A percentile compares a stretch with the other conserved stretches of the same genome.
Conservation (phyloP, 371 early-diverging fungal genomes). For the Syncephalis fuscata region DNA sequence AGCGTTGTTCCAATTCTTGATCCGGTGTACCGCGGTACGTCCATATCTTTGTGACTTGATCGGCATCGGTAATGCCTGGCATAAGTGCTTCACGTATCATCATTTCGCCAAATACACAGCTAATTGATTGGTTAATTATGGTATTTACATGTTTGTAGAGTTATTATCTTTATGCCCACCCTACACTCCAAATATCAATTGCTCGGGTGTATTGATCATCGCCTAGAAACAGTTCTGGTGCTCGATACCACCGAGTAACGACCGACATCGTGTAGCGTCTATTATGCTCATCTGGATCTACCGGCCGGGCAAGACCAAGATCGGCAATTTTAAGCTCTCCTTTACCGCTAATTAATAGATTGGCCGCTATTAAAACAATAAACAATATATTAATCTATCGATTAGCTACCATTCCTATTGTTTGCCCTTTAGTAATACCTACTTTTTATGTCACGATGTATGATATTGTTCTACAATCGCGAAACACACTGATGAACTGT, state of each 20-base stretch:
- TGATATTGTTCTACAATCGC: slow-evolving; percentile 54
- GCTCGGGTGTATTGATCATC: slow-evolving; percentile 64
- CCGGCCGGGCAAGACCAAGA: slow-evolving; percentile 74
- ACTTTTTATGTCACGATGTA: slow-evolving; percentile 80
- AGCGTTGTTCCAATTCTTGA: slow-evolving; percentile 49
- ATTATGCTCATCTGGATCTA: slow-evolving; percentile 26
- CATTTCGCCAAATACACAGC: slow-evolving; percentile 79
- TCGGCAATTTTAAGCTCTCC: slow-evolving; percentile 83
- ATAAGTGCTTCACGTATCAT: slow-evolving; percentile 56
- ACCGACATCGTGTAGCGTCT: slow-evolving; percentile 72
- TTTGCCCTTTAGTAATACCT: neutral
- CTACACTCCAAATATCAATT: slow-evolving; percentile 98
- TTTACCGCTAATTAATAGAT: slow-evolving; percentile 69
- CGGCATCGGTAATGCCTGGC: slow-evolving; percentile 60
- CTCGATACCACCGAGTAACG: slow-evolving; percentile 96
- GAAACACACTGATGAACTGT: too few relatives aligned
- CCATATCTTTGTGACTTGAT: slow-evolving; percentile 69
- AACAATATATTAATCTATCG: neutral
- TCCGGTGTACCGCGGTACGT: slow-evolving; percentile 28
- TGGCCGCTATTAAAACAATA: slow-evolving; percentile 40
- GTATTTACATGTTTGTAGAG: neutral
- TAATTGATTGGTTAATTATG: neutral
- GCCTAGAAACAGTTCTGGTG: slow-evolving; percentile 93
- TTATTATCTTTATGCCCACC: slow-evolving; percentile 17
- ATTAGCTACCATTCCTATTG: neutral